These are phyloP conservation scores for Candida vaughaniae DNA, from an alignment of 805 yeast species.

Conservation along the genomic window DNA sequence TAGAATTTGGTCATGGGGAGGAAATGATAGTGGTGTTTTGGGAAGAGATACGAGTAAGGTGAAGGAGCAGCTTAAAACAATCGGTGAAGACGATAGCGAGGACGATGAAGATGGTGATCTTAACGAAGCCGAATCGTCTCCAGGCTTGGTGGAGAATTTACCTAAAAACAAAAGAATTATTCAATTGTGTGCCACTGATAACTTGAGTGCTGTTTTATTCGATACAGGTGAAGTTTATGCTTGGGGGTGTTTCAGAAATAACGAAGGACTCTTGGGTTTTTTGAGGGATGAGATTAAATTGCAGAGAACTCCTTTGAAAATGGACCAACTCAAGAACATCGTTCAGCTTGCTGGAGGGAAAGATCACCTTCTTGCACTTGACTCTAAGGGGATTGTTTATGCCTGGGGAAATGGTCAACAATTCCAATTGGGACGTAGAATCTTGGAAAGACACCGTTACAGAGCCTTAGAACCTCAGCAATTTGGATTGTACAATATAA, in stretches of 20 bases:
- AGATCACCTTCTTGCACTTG: slow-evolving; percentile 85
- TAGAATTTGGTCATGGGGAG: slow-evolving; percentile 97
- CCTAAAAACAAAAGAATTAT: slow-evolving; percentile 59
- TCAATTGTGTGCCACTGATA: slow-evolving; percentile 89
- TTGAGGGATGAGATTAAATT: slow-evolving; percentile 53
- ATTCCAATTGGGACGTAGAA: slow-evolving; percentile 84
- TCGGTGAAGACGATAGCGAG: slow-evolving; percentile 52
- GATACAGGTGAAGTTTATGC: slow-evolving; percentile 88
- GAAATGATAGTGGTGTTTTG: slow-evolving; percentile 86
- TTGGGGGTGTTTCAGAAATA: slow-evolving; percentile 96
- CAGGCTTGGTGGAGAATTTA: slow-evolving; percentile 68
- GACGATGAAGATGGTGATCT: slow-evolving; percentile 78
- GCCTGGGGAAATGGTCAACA: slow-evolving; percentile 99
- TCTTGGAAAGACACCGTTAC: slow-evolving; percentile 73
- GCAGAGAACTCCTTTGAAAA: slow-evolving; percentile 67
- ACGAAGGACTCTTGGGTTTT: slow-evolving; percentile 89
- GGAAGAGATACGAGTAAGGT: slow-evolving; percentile 78
- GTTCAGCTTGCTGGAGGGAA: slow-evolving; percentile 89
- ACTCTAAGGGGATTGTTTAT: slow-evolving; percentile 78
- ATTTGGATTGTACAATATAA: slow-evolving; percentile 77
- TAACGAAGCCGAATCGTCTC: slow-evolving; percentile 87
- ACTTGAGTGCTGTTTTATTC: slow-evolving; percentile 75
- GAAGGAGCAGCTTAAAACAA: slow-evolving; percentile 64
- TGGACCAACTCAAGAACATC: slow-evolving; percentile 61
- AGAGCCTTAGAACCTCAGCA: slow-evolving; percentile 77